Conservation (phyloP, 2,329 filamentous ascomycete species). For the Microcera coccophila region DNA sequence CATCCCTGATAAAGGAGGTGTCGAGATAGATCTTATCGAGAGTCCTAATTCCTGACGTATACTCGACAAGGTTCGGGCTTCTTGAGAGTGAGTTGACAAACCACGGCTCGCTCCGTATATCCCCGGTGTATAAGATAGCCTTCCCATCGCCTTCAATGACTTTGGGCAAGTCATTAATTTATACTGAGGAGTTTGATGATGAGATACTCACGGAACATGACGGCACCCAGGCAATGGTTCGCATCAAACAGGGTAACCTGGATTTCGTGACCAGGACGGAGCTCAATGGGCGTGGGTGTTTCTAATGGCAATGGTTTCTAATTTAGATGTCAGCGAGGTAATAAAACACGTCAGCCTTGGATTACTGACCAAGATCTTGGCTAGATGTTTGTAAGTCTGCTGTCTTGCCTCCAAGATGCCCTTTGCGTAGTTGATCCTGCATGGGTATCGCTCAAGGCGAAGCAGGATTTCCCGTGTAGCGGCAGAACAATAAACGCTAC, state of each 20-base stretch:
- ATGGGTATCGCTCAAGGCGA: constrained; percentile 71
- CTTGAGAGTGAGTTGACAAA: constrained; percentile 72
- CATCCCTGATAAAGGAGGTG: constrained; percentile 63
- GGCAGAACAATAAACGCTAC: constrained; percentile 77
- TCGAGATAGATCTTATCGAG: constrained; percentile 86
- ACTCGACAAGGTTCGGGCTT: constrained; percentile 71
- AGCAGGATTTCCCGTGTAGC: constrained; percentile 79
- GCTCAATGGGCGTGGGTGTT: constrained; percentile 71
- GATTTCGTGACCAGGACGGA: constrained; percentile 64
- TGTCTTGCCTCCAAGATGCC: constrained; percentile 71
- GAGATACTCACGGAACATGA: constrained; percentile 69
- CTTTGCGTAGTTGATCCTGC: constrained; percentile 75
- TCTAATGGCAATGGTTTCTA: constrained; percentile 78
- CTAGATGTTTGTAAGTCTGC: constrained; percentile 73
- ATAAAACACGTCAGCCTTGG: not conserved
- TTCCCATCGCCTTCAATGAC: constrained; percentile 71
- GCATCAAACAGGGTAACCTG: constrained; percentile 84
- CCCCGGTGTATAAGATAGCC: constrained; percentile 82
- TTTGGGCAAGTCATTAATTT: constrained; percentile 19
- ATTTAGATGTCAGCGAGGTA: constrained; percentile 1
- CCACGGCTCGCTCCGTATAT: constrained; percentile 82
- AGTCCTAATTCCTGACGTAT: constrained; percentile 59
- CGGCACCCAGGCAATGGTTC: constrained; percentile 85
- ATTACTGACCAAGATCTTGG: constrained; percentile 58
- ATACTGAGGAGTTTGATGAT: accelerated